Evolutionary conservation across 805 yeast species (phyloP), one percentile per base, ranked within the genome.

Genomic region (Martiniozyma abietophila): DNA sequence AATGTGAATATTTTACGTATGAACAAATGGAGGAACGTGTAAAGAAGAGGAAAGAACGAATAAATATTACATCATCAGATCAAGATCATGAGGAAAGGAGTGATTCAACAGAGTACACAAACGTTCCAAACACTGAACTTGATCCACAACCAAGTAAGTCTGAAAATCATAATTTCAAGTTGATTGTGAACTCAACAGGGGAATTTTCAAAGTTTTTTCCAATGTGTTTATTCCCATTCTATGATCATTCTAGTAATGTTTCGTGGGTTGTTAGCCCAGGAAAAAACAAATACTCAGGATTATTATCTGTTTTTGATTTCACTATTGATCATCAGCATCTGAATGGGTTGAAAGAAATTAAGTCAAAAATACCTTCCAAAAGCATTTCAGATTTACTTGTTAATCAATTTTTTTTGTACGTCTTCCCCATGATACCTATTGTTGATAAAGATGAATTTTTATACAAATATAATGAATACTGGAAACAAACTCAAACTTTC

Each of bases 201-300:
- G 49, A 44, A 27, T 46, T 44, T 20, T 46, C 49, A 3, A 48
- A 43, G 18, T 48, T 44, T 27, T 48, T 44, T 18, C 47, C 53
- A 1, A 32, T 40, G 10, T 29, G 39, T 9, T 37, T 46, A 20
- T 48, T 46, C 25, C 49, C 51, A 2, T 46, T 44, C 18, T 38
- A 38, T 25, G 42, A 46, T 11, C 43, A 40, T 29, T 33, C 46
- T 2, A 36, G 46, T 9, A 48, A 48, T 27, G 39, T 48, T 4
- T 38, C 48, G 3, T 31, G 40, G 31, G 34, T 44, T 10, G 29
- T 38, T 3, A 44, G 44, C 11, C 21, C 32, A 4, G 20, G 29
- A 9, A 34, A 30, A 7, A 32, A 29, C 8, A 31, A 31, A 11
- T n/a, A n/a, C n/a, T 39, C 32, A 12, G 41, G 32, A 19, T 25